Evolutionary conservation across 257 asterid genomes (phyloP), one percentile per base, ranked within the genome.

Genomic region (Solanum ahanhuiri): DNA sequence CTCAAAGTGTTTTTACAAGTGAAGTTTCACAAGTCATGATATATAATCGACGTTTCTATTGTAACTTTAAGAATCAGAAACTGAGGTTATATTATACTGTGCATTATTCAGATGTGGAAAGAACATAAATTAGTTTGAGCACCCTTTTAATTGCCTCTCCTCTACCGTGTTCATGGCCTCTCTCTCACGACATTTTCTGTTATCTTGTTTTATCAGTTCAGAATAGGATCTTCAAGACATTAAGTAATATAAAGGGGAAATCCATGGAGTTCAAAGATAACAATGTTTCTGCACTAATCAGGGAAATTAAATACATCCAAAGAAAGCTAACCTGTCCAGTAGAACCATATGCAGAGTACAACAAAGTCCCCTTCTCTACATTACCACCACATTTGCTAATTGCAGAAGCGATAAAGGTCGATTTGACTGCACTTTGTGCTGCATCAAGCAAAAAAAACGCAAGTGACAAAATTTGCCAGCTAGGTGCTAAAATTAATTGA

Each of bases 381-480:
- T 95, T 97, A 41, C 99, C 99, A 82, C 99, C 99, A 89, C 97
- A 92, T 91, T 97, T 97, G 64, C 93, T 91, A 88, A 94, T 95
- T 86, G 99, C 98, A 30, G 98, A 87, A 87, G 95, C 92, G 85
- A 96, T 91, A 89, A 93, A 96, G 15, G 98, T 96, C 12, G 94
- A 91, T 91, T 96, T 96, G 23, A 94, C 90, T 64, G 98, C 99
- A 93, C 95, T 94, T 89, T 96, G 99, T 64, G 97, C 99, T 96
- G 98, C 94, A 91, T 82, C 73, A 23, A 86, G 58, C 58, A 79
- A 86, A 64, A 73, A 63, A 37, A 75, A 77, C 45, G 34, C 14
- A 48, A 89, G 31, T 82, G 67, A 75, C 60, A 33, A 81, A 17
- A 33, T 20, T 83, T 72, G 43, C 70, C n/a, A 64, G 87, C 22